Evolutionary conservation across 805 yeast genomes (phyloP).

Genomic region (Yamadazyma ubonensis): DNA sequence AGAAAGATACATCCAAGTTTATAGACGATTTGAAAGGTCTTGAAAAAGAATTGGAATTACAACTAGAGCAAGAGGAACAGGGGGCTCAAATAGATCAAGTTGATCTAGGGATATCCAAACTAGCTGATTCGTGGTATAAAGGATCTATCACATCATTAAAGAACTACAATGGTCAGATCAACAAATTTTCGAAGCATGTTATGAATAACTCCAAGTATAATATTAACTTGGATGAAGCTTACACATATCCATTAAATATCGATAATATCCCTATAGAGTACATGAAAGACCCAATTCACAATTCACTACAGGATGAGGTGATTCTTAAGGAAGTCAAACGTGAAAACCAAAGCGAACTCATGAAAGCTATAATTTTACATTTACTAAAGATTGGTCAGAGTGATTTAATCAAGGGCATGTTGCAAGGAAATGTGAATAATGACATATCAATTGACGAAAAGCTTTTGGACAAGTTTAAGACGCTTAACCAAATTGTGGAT

Average conservation of each 20-base stretch:
- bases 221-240: slow-evolving; percentile 41
- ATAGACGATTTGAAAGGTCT: slow-evolving; percentile 4
- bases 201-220: slow-evolving; percentile 26
- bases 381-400: slow-evolving; percentile 41
- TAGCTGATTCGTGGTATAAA: slow-evolving; percentile 33
- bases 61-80: slow-evolving; percentile 3
- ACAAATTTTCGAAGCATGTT: slow-evolving; percentile 34
- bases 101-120: slow-evolving; percentile 14
- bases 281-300: slow-evolving; percentile 1
- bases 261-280: slow-evolving; percentile 25
- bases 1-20: background rate
- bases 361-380: slow-evolving; percentile 39
- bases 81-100: background rate
- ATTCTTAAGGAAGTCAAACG: slow-evolving; percentile 15
- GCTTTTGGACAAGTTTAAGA: slow-evolving; percentile 26
- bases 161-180: slow-evolving; percentile 33
- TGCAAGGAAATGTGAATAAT: slow-evolving; percentile 20
- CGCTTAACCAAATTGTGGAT: slow-evolving; percentile 33
- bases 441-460: slow-evolving; percentile 22
- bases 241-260: slow-evolving; percentile 36
- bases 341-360: slow-evolving; percentile 30
- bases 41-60: slow-evolving; percentile 5
- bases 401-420: slow-evolving; percentile 31
- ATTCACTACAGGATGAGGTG: slow-evolving; percentile 7
- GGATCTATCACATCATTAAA: slow-evolving; percentile 32